phyloP scores from a whole-genome alignment of 75 land plant genomes.

The Larix kaempferi region DNA sequence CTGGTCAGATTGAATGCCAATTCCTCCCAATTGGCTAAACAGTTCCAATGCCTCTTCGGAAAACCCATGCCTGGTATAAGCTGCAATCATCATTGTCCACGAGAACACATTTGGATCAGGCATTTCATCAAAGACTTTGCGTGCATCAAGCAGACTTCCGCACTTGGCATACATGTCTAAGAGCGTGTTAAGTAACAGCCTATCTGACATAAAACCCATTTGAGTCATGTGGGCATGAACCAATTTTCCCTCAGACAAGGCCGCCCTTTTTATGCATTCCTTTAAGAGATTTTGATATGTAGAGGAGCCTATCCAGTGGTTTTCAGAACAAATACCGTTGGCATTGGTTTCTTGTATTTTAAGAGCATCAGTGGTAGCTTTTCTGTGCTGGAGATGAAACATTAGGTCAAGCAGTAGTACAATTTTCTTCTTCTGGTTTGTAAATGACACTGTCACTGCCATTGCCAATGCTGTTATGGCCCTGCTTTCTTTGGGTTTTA shows the following conservation, averaged over 20 bases:
- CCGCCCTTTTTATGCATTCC: not conserved
- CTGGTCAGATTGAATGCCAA: not conserved
- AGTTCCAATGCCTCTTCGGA: not conserved
- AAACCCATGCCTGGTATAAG: not conserved
- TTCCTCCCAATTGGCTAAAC: not conserved
- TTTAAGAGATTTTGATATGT: not conserved
- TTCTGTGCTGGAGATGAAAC: too few species aligned
- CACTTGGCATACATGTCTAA: constrained; percentile 4
- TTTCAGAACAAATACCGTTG: too few species aligned
- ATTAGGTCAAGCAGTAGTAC: too few species aligned
- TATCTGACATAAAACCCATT: not conserved
- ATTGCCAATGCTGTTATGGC: too few species aligned
- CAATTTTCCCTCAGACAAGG: not conserved
- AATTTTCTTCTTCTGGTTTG: too few species aligned
- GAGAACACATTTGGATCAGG: constrained; percentile 5
- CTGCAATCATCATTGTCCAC: not conserved
- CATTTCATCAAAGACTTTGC: not conserved
- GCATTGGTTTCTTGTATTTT: too few species aligned
- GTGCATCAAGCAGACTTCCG: constrained; percentile 1
- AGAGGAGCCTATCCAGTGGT: not conserved
- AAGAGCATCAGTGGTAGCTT: too few species aligned
- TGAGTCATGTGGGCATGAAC: not conserved
- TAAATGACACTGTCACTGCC: too few species aligned
- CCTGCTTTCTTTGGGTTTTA: too few species aligned
- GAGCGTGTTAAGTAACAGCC: not conserved